Evolutionary conservation across 192 early-diverging fungal genomes (phyloP).

Genomic region (Oehlia diaphana): DNA sequence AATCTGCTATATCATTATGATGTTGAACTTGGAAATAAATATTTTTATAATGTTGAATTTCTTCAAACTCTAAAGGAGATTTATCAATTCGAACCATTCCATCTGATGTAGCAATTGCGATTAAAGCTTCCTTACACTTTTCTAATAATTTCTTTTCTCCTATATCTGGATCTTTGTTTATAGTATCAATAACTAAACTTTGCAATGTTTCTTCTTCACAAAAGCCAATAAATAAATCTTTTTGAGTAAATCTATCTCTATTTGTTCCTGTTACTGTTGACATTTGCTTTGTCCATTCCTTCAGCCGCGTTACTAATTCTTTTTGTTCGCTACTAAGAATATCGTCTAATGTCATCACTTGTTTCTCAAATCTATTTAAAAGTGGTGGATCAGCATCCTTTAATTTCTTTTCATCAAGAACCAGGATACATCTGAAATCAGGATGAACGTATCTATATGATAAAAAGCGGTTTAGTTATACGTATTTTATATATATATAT

Average conservation of each 20-base stretch:
- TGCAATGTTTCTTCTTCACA: slow-evolving; percentile 28
- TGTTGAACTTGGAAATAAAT: slow-evolving; percentile 16
- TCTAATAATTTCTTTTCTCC: background rate
- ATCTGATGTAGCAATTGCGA: slow-evolving; percentile 26
- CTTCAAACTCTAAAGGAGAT: slow-evolving; percentile 12
- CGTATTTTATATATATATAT: too few relatives aligned
- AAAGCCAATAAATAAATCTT: slow-evolving; percentile 30
- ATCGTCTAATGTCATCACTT: slow-evolving; percentile 26
- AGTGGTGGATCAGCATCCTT: slow-evolving; percentile 28
- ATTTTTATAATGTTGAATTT: slow-evolving; percentile 12
- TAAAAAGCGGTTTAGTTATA: background rate
- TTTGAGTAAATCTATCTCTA: background rate
- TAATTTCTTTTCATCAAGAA: slow-evolving; percentile 29
- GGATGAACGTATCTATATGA: slow-evolving; percentile 17
- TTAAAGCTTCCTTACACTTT: slow-evolving; percentile 20
- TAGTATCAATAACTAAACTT: slow-evolving; percentile 28
- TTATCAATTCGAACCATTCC: slow-evolving; percentile 14
- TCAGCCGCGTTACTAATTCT: background rate
- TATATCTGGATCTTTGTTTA: background rate
- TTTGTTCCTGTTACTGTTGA: background rate
- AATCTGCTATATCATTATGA: slow-evolving; percentile 13
- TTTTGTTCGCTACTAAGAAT: background rate
- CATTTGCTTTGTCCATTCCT: slow-evolving; percentile 10
- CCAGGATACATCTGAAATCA: slow-evolving; percentile 29
- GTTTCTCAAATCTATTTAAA: slow-evolving; percentile 30